Conservation (phyloP, 805 yeast species). For the Saturnispora galanensis region DNA sequence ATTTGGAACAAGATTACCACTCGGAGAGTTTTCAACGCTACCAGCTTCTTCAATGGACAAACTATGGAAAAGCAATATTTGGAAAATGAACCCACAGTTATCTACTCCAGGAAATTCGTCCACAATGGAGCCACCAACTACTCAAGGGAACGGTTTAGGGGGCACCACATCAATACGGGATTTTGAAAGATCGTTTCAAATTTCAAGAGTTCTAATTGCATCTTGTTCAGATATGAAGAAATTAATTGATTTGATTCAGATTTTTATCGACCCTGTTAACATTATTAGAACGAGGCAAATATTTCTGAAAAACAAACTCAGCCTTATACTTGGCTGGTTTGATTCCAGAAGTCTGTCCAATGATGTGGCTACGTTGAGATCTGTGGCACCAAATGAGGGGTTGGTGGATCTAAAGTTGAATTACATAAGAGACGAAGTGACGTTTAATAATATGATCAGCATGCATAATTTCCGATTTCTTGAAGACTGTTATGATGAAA, state of each 20-base stretch:
- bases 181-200: not conserved
- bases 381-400: constrained; percentile 6
- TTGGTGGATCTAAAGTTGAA: constrained; percentile 9
- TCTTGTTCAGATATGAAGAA: not conserved
- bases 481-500: constrained; percentile 17
- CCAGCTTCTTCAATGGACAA: too few relatives aligned
- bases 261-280: constrained; percentile 5
- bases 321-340: constrained; percentile 24
- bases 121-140: too few relatives aligned
- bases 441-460: not conserved
- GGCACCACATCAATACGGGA: too few relatives aligned
- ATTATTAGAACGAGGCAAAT: constrained; percentile 3
- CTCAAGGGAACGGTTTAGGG: too few relatives aligned
- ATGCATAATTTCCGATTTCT: constrained; percentile 16
- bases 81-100: too few relatives aligned
- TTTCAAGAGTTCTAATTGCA: constrained; percentile 9
- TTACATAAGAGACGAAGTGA: constrained; percentile 10
- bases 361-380: constrained; percentile 14
- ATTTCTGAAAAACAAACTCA: not conserved
- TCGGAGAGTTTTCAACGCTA: too few relatives aligned
- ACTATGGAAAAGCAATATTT: too few relatives aligned
- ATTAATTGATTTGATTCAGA: not conserved
- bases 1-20: too few relatives aligned
- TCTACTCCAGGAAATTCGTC: too few relatives aligned
- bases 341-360: constrained; percentile 18